A percentile compares a stretch with the other conserved stretches of the same genome.
These are phyloP conservation scores for Yarrowia keelungensis DNA, from an alignment of 805 yeast genomes.

Conservation along the genomic window DNA sequence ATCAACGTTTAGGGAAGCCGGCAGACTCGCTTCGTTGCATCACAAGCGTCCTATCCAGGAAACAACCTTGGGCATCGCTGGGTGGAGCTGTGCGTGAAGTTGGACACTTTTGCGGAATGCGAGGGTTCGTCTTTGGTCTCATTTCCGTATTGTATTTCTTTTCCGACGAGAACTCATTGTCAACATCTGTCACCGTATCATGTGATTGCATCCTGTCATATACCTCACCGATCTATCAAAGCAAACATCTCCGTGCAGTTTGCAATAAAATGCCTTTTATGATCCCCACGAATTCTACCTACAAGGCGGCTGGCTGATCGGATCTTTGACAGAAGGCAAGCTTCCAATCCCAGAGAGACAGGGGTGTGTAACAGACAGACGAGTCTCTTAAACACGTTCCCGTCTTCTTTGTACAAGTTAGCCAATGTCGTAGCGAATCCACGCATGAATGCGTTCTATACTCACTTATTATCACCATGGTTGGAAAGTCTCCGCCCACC, in stretches of 20 bases:
- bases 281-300: neutral
- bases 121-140: too few relatives aligned
- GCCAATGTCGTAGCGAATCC: constrained; percentile 3
- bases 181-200: too few relatives aligned
- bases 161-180: too few relatives aligned
- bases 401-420: neutral
- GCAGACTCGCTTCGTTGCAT: neutral
- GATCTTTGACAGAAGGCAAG: too few relatives aligned
- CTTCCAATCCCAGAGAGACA: too few relatives aligned
- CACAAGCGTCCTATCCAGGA: neutral
- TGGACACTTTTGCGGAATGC: too few relatives aligned
- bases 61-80: neutral
- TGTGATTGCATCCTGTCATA: too few relatives aligned
- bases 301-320: neutral
- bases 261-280: neutral
- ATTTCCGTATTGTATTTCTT: too few relatives aligned
- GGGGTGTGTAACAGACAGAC: too few relatives aligned
- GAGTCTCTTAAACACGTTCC: too few relatives aligned
- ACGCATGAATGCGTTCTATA: neutral
- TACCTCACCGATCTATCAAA: too few relatives aligned
- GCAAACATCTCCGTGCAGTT: neutral
- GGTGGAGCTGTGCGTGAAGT: too few relatives aligned
- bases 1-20: neutral
- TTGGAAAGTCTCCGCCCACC: neutral
- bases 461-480: neutral